Evolutionary conservation across 495 filamentous ascomycete genomes (phyloP), one percentile per base, ranked within the genome.

Genomic region (Penicillium alfredii): DNA sequence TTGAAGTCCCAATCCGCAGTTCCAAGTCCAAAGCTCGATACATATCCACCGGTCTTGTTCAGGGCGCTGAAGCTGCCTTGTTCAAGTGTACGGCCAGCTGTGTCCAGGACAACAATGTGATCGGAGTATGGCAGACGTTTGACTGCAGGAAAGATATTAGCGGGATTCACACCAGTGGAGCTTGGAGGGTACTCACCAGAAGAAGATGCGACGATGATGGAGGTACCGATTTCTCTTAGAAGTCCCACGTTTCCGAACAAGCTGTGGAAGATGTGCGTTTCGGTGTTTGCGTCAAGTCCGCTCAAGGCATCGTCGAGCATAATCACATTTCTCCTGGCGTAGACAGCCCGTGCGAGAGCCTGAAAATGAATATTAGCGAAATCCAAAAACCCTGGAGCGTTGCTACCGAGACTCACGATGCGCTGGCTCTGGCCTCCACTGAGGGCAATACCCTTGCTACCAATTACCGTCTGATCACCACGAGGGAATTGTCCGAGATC

Each of bases 361-460:
- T 61, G 34, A 21, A 47, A 16, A 30, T 32, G n/a, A 5, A 13
- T 20, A 10, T 12, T 8, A 21, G 18, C 6, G 8, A 38, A 27
- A n/a, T n/a, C n/a, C n/a, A n/a, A n/a, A n/a, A n/a, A n/a, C n/a
- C n/a, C n/a, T n/a, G n/a, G n/a, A n/a, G n/a, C n/a, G n/a, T n/a
- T n/a, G n/a, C n/a, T n/a, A n/a, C n/a, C n/a, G 21, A 20, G 8
- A 53, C 63, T 47, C 43, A 66, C 66, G 36, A 85, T 66, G 3
- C 81, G 65, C 45, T 85, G 80, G 41, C 73, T 77, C 44, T 86
- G 81, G 0, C 81, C 82, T 7, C 80, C 80, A 44, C 74, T 78
- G 6, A 87, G 63, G 3, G 69, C 66, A 36, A 81, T 69, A 0
- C 81, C 82, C 37, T 77, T 77, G 58, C 72, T 79, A 6, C 81